A percentile compares a stretch with the other conserved stretches of the same genome.
phyloP scores from a whole-genome alignment of 2,329 filamentous ascomycete genomes.

The Anthostomella pinea region DNA sequence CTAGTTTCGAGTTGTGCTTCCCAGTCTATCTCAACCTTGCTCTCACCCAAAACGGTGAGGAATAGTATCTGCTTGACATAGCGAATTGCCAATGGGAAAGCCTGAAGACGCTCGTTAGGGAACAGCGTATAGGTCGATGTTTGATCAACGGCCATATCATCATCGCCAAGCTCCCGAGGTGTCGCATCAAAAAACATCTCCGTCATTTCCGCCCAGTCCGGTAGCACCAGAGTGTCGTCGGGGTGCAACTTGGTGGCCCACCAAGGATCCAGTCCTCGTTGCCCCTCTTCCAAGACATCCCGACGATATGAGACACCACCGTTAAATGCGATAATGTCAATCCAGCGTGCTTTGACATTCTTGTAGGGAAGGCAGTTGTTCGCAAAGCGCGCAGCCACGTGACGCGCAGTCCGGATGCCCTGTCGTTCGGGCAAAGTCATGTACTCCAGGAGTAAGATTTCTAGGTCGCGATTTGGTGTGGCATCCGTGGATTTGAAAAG shows the following conservation, averaged over 20 bases:
- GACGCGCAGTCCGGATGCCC: slow-evolving; percentile 71
- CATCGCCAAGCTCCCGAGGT: slow-evolving; percentile 20
- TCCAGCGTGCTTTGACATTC: slow-evolving; percentile 79
- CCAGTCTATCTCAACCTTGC: slow-evolving; percentile 76
- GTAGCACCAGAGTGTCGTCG: slow-evolving; percentile 38
- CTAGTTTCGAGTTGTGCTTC: slow-evolving; percentile 72
- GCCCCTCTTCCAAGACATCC: slow-evolving; percentile 86
- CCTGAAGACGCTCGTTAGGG: slow-evolving; percentile 43
- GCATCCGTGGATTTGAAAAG: slow-evolving; percentile 37
- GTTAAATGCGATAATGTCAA: slow-evolving; percentile 78
- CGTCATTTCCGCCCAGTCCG: slow-evolving; percentile 51
- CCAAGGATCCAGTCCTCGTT: slow-evolving; percentile 76
- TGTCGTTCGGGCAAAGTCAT: slow-evolving; percentile 54
- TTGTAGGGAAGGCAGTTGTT: slow-evolving; percentile 82
- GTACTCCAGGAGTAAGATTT: slow-evolving; percentile 62
- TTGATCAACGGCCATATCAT: slow-evolving; percentile 41
- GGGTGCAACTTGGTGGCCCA: slow-evolving; percentile 35
- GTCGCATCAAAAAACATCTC: slow-evolving; percentile 44
- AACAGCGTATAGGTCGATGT: slow-evolving; percentile 36
- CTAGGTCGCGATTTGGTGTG: slow-evolving; percentile 38
- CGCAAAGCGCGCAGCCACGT: slow-evolving; percentile 82
- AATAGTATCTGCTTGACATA: slow-evolving; percentile 61
- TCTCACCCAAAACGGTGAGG: slow-evolving; percentile 46
- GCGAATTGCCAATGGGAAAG: slow-evolving; percentile 66
- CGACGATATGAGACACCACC: slow-evolving; percentile 65